Conservation (phyloP, 2,329 filamentous ascomycete species). For the Epichloe uncinata region DNA sequence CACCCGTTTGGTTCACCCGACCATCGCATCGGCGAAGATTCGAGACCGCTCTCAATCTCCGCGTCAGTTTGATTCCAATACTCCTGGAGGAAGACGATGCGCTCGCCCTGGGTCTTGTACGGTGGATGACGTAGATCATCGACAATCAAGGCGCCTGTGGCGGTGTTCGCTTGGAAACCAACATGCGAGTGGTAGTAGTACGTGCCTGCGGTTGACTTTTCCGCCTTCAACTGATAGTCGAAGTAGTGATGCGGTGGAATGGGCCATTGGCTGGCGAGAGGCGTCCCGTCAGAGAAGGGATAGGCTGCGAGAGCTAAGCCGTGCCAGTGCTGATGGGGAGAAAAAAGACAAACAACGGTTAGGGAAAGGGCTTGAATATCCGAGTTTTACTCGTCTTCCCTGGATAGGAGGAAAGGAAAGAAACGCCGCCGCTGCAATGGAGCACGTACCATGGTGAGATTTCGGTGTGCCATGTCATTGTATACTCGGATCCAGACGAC, state of each 20-base stretch:
- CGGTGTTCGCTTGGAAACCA: slow-evolving; percentile 37
- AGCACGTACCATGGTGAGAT: slow-evolving; percentile 40
- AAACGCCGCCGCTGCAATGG: too few species aligned
- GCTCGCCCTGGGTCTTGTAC: not conserved
- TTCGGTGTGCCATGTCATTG: slow-evolving; percentile 38
- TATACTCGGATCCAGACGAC: slow-evolving; percentile 44
- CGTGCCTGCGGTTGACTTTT: slow-evolving; percentile 41
- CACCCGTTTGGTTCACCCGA: slow-evolving; percentile 2
- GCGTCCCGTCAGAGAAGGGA: slow-evolving; percentile 53
- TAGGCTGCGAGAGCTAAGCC: slow-evolving; percentile 41
- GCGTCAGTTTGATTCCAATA: slow-evolving; percentile 3
- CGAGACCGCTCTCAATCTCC: not conserved
- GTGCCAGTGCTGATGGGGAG: slow-evolving; percentile 46
- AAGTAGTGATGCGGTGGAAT: slow-evolving; percentile 49
- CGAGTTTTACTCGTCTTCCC: not conserved
- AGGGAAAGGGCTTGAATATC: not conserved
- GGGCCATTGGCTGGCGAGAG: slow-evolving; percentile 49
- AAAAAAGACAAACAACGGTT: too few species aligned
- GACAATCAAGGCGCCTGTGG: slow-evolving; percentile 2
- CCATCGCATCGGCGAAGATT: not conserved
- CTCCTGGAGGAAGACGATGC: slow-evolving; percentile 1
- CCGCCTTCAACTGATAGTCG: slow-evolving; percentile 49
- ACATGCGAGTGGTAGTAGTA: slow-evolving; percentile 60
- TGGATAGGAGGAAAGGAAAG: not conserved
- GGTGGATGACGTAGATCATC: not conserved